phyloP scores from a whole-genome alignment of 306 rosid genomes.

The Acacia acuminata region DNA sequence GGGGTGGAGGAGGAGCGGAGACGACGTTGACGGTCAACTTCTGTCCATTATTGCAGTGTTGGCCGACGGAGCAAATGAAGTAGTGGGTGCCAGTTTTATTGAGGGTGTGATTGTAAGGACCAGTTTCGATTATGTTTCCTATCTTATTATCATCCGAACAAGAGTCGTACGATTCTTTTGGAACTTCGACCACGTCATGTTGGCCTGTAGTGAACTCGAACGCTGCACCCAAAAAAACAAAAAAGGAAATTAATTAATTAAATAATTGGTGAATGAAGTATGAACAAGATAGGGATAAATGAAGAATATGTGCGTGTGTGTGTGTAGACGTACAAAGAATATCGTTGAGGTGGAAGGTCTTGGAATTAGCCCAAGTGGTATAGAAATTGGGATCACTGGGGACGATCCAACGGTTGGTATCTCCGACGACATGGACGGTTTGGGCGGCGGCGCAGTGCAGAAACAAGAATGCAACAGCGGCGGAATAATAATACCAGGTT shows the following conservation, averaged over 20 bases:
- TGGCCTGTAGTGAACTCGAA: background rate
- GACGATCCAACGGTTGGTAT: constrained; percentile 30
- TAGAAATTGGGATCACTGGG: constrained; percentile 28
- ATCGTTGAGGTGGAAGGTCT: constrained; percentile 41
- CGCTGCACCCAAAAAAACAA: background rate
- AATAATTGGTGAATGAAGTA: no score
- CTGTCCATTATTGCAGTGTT: constrained; percentile 3
- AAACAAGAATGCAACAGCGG: constrained; percentile 8
- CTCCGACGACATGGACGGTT: constrained; percentile 46
- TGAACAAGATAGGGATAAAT: no score
- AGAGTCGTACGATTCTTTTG: constrained; percentile 17
- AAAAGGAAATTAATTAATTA: background rate
- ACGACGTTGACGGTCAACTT: constrained; percentile 24
- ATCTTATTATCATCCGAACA: background rate
- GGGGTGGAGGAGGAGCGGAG: background rate
- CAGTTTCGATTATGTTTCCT: background rate
- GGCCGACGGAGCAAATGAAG: constrained; percentile 23
- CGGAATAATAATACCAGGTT: background rate
- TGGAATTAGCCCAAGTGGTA: constrained; percentile 35
- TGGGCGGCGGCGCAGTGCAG: constrained; percentile 24
- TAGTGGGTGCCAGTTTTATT: constrained; percentile 11
- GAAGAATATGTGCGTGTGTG: background rate
- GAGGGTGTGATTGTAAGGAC: constrained; percentile 18
- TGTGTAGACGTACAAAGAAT: constrained; percentile 1
- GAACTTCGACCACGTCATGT: constrained; percentile 21